phyloP scores from a whole-genome alignment of 2,329 filamentous ascomycete species.

The Elsinoe fawcettii region DNA sequence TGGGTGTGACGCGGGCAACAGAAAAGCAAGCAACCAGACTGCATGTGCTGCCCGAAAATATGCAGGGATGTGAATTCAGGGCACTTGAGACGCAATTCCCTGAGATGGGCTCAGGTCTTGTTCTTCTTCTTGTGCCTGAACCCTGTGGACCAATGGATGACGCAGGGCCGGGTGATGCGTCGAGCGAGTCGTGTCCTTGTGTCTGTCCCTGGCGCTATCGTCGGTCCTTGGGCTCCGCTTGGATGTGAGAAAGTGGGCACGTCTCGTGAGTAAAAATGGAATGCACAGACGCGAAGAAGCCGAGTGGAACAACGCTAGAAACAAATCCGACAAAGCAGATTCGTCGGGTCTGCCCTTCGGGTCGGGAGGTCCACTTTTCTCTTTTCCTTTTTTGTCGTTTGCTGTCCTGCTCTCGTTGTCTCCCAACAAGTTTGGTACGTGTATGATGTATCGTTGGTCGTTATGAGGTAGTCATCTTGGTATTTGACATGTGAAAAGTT shows the following conservation, averaged over 20 bases:
- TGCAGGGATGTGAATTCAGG: constrained; percentile 5
- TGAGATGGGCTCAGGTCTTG: neutral
- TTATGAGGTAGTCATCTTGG: neutral
- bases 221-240: neutral
- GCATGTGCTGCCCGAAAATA: neutral
- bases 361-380: neutral
- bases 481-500: constrained; percentile 13
- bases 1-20: constrained; percentile 8
- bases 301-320: constrained; percentile 3
- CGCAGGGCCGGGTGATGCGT: neutral
- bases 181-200: neutral
- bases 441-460: neutral
- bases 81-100: neutral
- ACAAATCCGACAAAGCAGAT: neutral
- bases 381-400: neutral
- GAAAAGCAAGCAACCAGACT: constrained; percentile 7
- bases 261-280: neutral
- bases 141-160: constrained; percentile 10
- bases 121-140: constrained; percentile 4
- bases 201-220: neutral
- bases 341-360: neutral
- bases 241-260: constrained; percentile 1
- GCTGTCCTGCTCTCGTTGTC: neutral
- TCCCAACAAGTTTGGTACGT: constrained; percentile 4
- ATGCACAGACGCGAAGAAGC: neutral